Base-by-base conservation (phyloP, 495 filamentous ascomycete genomes). In the Mycothermus thermophilus region DNA sequence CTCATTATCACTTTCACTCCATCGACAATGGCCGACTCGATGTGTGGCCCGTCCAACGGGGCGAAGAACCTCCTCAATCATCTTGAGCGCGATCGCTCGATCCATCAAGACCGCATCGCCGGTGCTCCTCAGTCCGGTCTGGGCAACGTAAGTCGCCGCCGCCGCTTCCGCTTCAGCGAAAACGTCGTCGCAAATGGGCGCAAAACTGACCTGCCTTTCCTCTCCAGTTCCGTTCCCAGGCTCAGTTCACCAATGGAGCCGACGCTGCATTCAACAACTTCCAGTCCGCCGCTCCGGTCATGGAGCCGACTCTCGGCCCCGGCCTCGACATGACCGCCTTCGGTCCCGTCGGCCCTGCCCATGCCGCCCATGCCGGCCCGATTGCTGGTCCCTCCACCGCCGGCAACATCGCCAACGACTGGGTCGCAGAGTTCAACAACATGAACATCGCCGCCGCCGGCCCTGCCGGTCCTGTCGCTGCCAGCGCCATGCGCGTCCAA, bases 21-120 rank as follows among this genome's bases (percentile, higher is more conserved):
- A n/a, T n/a, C n/a, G n/a, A 42, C 30, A 4, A 92, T 93, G 86
- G 66, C 78, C 30, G 84, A 92, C 53, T 68, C 69, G 39, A 66
- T 93, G 32, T 96, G 88, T 57, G 84, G 88, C 27, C 85, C 88
- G 16, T 86, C 86, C 8, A 94, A 87, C 58, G 75, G 84, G 41
- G 74, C 90, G 25, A 80, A 90, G 51, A 81, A 72, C 47, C 79
- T 94, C 46, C 72, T 83, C 46, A 80, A 87, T 44, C 86, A 94
- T 59, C 64, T 75, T 4, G 69, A 76, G 8, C 69, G 75, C 30
- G 83, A 96, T 52, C 67, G 80, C 12, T 77, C 79, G 4, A 66
- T 88, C 27, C 86, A 95, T 47, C 88, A 93, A 55, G 88, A 95
- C 48, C 75, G 83, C 31, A 8, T 57, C 20, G 33, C 35, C 31